These are phyloP conservation scores for Coemansia furcata DNA, from an alignment of 192 early-diverging fungal genomes.

Conservation along the genomic window DNA sequence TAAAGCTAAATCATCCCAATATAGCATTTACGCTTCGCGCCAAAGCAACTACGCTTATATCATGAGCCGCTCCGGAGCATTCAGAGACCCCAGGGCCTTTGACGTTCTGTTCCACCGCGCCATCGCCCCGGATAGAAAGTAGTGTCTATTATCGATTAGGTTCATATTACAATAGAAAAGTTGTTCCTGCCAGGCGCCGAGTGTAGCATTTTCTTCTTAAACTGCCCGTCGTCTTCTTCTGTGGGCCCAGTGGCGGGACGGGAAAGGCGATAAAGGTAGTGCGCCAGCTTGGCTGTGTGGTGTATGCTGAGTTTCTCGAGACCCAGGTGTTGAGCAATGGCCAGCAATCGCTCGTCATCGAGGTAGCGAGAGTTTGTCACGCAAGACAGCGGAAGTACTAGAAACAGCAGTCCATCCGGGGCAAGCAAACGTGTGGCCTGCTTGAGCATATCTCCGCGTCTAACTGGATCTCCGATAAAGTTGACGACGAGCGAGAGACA, in stretches of 20 bases:
- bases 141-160: background rate
- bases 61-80: slow-evolving; percentile 38
- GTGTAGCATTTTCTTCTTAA: slow-evolving; percentile 65
- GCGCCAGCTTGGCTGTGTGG: slow-evolving; percentile 74
- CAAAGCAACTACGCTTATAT: slow-evolving; percentile 25
- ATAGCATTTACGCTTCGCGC: slow-evolving; percentile 26
- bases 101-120: slow-evolving; percentile 38
- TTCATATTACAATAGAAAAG: slow-evolving; percentile 63
- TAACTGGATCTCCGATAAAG: slow-evolving; percentile 75
- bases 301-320: slow-evolving; percentile 62
- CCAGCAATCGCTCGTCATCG: slow-evolving; percentile 66
- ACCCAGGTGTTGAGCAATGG: slow-evolving; percentile 64
- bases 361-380: slow-evolving; percentile 83
- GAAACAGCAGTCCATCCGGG: slow-evolving; percentile 61
- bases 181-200: slow-evolving; percentile 69
- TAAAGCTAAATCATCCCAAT: slow-evolving; percentile 25
- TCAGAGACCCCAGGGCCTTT: slow-evolving; percentile 27
- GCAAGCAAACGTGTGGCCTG: slow-evolving; percentile 53
- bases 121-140: background rate
- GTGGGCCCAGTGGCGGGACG: background rate
- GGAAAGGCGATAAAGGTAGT: slow-evolving; percentile 65
- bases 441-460: slow-evolving; percentile 69
- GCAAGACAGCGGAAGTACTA: slow-evolving; percentile 83
- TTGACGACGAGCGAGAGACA: slow-evolving; percentile 85
- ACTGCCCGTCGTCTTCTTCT: slow-evolving; percentile 8